phyloP scores from a whole-genome alignment of 106 monocot genomes.

The Ottelia alismoides region DNA sequence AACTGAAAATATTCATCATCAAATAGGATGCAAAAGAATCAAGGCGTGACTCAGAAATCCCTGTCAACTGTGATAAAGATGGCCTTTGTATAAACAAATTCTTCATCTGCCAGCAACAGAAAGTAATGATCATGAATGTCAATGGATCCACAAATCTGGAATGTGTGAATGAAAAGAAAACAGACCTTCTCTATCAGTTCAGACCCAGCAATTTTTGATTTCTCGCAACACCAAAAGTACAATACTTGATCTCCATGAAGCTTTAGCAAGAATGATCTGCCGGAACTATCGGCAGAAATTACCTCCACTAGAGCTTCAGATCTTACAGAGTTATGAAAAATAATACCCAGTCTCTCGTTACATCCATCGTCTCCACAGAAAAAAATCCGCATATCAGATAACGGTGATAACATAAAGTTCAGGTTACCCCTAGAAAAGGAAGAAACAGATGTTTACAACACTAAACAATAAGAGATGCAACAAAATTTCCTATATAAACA shows the following conservation, averaged over 20 bases:
- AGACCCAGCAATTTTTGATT: conserved; percentile 44
- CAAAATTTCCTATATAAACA: no score
- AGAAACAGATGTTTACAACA: no score
- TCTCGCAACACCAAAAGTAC: conserved; percentile 95
- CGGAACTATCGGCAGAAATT: conserved; percentile 72
- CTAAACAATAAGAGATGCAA: no score
- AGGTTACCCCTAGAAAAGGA: conserved; percentile 56
- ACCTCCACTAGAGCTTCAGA: conserved; percentile 43
- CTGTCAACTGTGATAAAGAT: conserved; percentile 66
- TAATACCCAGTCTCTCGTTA: conserved; percentile 38
- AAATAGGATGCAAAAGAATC: conserved; percentile 81
- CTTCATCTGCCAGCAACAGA: conserved; percentile 54
- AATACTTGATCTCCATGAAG: conserved; percentile 23
- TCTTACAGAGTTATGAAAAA: conserved; percentile 24
- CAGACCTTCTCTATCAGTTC: conserved; percentile 58
- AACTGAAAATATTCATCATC: conserved; percentile 42
- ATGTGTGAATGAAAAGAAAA: not conserved
- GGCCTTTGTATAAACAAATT: conserved; percentile 55
- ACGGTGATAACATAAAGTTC: conserved; percentile 62
- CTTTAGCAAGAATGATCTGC: conserved; percentile 58
- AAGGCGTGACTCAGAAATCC: conserved; percentile 60
- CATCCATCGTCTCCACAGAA: conserved; percentile 70
- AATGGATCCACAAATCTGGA: no score
- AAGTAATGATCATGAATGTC: not conserved
- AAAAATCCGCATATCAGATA: conserved; percentile 62